These are phyloP conservation scores for Lathyrus aphaca DNA, from an alignment of 306 rosid genomes.

Conservation along the genomic window DNA sequence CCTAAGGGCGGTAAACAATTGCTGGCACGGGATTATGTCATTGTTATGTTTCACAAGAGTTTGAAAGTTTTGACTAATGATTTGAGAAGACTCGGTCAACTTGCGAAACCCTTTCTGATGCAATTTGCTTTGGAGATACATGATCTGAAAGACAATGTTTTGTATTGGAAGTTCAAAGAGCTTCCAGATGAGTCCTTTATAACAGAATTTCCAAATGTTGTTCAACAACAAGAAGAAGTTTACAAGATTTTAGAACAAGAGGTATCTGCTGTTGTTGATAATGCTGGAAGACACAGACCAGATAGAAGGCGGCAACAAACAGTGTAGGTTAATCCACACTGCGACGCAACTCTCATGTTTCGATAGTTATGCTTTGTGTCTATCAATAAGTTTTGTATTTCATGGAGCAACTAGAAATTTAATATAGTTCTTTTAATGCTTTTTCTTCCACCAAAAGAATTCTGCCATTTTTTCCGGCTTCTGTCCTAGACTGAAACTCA, in stretches of 20 bases:
- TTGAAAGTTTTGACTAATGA: conserved; percentile 53
- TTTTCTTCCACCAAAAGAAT: not conserved
- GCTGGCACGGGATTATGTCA: conserved; percentile 59
- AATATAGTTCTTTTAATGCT: conserved; percentile 4
- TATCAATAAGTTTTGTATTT: no score
- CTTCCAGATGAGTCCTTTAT: conserved; percentile 59
- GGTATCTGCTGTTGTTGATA: no score
- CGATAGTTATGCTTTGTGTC: no score
- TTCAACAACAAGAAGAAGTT: no score
- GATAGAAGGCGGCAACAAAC: no score
- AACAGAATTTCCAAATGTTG: not conserved
- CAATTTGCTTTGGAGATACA: conserved; percentile 57
- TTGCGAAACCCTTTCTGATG: conserved; percentile 49
- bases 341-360: no score
- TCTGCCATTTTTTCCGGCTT: not conserved
- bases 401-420: no score
- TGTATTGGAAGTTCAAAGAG: conserved; percentile 52
- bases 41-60: conserved; percentile 58
- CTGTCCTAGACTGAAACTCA: not conserved
- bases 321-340: no score
- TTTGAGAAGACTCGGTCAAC: conserved; percentile 32
- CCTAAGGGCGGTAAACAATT: conserved; percentile 35
- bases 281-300: no score
- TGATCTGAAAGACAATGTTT: conserved; percentile 49
- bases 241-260: no score